Conservation (phyloP, 768 basidiomycete genomes). For the Austroboletus eburneus region DNA sequence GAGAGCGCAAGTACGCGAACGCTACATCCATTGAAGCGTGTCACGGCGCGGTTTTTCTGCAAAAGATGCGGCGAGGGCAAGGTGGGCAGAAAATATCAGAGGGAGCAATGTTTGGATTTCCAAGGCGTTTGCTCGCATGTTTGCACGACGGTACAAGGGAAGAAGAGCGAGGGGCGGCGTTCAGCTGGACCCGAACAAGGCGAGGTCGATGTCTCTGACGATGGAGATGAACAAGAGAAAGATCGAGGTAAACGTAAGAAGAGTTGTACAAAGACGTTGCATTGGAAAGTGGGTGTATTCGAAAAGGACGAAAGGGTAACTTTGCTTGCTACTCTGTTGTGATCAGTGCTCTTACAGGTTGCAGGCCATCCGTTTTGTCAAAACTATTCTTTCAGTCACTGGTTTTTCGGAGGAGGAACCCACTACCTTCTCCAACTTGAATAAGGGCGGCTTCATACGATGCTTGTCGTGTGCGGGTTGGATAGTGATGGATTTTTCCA, state of each 20-base stretch:
- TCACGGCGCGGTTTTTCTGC: slow-evolving; percentile 60
- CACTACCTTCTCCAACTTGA: slow-evolving; percentile 17
- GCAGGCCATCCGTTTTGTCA: slow-evolving; percentile 47
- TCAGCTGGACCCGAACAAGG: background rate
- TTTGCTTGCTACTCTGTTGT: background rate
- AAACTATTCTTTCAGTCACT: slow-evolving; percentile 36
- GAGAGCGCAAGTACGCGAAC: slow-evolving; percentile 41
- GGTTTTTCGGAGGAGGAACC: slow-evolving; percentile 30
- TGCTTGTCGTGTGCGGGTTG: slow-evolving; percentile 50
- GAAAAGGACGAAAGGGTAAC: slow-evolving; percentile 55
- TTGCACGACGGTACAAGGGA: slow-evolving; percentile 33
- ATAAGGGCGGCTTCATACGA: slow-evolving; percentile 31
- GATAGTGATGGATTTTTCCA: slow-evolving; percentile 45
- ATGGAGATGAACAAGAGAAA: slow-evolving; percentile 11
- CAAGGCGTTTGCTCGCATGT: slow-evolving; percentile 55
- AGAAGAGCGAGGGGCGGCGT: background rate
- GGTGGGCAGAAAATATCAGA: slow-evolving; percentile 31
- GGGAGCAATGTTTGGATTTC: slow-evolving; percentile 51
- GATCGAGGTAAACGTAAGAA: background rate
- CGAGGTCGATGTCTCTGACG: background rate
- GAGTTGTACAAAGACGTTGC: slow-evolving; percentile 17
- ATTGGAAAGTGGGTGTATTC: slow-evolving; percentile 52
- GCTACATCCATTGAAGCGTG: slow-evolving; percentile 53
- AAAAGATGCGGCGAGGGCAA: slow-evolving; percentile 40
- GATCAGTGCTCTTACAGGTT: background rate